Base-by-base conservation (phyloP, 345 rosid species). In the Melastoma malabathricum region DNA sequence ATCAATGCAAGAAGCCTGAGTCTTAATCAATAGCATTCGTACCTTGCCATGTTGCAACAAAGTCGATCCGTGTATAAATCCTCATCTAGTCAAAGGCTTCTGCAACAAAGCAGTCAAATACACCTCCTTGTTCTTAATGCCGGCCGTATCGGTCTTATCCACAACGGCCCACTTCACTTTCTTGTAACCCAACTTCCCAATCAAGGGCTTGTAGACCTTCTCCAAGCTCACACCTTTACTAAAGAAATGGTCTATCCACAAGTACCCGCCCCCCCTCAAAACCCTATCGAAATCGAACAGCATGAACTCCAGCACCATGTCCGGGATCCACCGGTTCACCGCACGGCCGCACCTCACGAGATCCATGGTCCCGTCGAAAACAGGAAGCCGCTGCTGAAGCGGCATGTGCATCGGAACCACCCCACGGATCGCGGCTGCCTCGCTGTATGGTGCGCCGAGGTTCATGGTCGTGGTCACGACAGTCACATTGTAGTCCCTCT, bases 141-240 rank as follows among this genome's bases (percentile, higher is more conserved):
- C 80, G 41, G 71, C 50, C 2, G 96, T 61, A 69, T 87, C 92
- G 0, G 76, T 68, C 75, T 87, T 92, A 19, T 74, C 70, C 0
- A 74, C 84, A 16, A 67, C 75, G 6, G 90, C 98, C 98, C 98
- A 92, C 60, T 92, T 92, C 75, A 92, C 89, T 72, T 84, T 87
- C 88, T 82, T 92, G 55, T 92, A 92, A 14, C 95, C 90, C 68
- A 92, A 65, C 51, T 79, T 84, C 38, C 77, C 78, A 16, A 87
- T 87, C 90, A 92, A 67, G 1, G 98, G 96, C 38, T 68, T 72
- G 66, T 75, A 92, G 23, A 82, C 74, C 51, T 70, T 77, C 3
- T 81, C 93, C 52, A 92, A 82, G 68, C 87, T 96, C 43, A 60
- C 54, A 4, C 64, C 62, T 63, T 74, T 92, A 45, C 98, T 67